Percentiles rank a stretch among this genome's conserved stretches.
These are phyloP conservation scores for Chrysosporium queenslandicum DNA, from an alignment of 2,329 filamentous ascomycete genomes.

Conservation along the genomic window DNA sequence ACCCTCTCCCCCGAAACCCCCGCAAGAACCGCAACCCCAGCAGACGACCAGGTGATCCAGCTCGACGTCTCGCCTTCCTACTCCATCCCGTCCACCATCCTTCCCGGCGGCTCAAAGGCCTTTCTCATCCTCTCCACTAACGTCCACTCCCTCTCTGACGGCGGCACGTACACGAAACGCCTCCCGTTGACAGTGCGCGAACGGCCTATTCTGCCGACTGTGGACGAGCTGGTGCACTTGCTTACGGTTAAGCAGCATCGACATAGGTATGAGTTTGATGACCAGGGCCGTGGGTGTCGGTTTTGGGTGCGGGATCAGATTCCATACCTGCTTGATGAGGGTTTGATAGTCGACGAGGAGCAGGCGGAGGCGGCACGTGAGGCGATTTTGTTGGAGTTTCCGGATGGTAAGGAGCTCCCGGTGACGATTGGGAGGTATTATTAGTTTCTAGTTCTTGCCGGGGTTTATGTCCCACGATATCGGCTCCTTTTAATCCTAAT, in stretches of 20 bases:
- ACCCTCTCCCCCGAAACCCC: neutral
- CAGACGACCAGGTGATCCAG: slow-evolving; percentile 11
- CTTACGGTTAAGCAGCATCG: slow-evolving; percentile 6
- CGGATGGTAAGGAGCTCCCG: slow-evolving; percentile 6
- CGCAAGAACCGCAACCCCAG: neutral
- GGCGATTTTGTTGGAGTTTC: slow-evolving; percentile 8
- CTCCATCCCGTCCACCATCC: slow-evolving; percentile 5
- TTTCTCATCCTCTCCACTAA: slow-evolving; percentile 8
- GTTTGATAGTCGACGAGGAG: slow-evolving; percentile 2
- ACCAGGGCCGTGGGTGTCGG: slow-evolving; percentile 4
- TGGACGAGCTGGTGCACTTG: slow-evolving; percentile 3
- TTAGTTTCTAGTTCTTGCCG: too few relatives aligned
- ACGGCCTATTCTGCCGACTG: neutral
- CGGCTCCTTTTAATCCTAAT: too few relatives aligned
- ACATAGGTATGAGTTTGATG: slow-evolving; percentile 9
- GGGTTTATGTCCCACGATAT: too few relatives aligned
- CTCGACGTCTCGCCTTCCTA: slow-evolving; percentile 10
- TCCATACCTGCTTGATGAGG: slow-evolving; percentile 5
- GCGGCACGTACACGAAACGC: neutral
- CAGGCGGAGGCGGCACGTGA: neutral
- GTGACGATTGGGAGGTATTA: slow-evolving; percentile 9
- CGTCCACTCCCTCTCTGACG: neutral
- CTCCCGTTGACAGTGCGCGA: slow-evolving; percentile 1
- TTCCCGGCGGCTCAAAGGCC: slow-evolving; percentile 9
- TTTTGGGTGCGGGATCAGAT: slow-evolving; percentile 12